Percentiles rank a stretch among this genome's conserved stretches.
phyloP scores from a whole-genome alignment of 305 asterid species.

The Fraxinus dipetala region DNA sequence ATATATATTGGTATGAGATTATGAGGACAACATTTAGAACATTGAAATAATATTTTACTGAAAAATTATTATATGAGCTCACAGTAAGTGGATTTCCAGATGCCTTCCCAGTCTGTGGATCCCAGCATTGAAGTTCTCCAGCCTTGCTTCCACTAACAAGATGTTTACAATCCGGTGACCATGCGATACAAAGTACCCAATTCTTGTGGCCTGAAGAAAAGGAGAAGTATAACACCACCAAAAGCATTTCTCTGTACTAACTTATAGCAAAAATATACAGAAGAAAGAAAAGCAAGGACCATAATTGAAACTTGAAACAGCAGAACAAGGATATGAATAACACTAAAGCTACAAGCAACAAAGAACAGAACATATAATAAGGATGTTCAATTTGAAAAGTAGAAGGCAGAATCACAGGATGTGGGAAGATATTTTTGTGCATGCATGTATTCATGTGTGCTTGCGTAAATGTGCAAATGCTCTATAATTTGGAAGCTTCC shows the following conservation, averaged over 20 bases:
- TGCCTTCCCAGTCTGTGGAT: constrained; percentile 68
- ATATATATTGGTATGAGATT: background rate
- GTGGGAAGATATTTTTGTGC: background rate
- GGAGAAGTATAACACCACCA: constrained; percentile 5
- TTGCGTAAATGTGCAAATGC: background rate
- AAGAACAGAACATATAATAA: background rate
- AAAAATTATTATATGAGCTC: constrained; percentile 25
- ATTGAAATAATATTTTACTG: background rate
- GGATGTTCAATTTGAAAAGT: background rate
- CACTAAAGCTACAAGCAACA: background rate
- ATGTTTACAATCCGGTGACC: constrained; percentile 90
- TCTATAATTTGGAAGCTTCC: background rate
- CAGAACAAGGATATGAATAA: background rate
- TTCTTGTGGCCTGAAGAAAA: constrained; percentile 64
- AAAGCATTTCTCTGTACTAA: constrained; percentile 3
- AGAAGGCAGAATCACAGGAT: background rate
- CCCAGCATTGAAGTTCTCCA: constrained; percentile 89
- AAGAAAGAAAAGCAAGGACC: background rate
- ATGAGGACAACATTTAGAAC: background rate
- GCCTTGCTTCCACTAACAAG: constrained; percentile 95
- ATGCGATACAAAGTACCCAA: constrained; percentile 93
- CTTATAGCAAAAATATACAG: background rate
- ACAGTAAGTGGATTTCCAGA: constrained; percentile 76
- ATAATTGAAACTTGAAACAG: background rate
- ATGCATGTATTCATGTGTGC: background rate